Evolutionary conservation across 805 yeast genomes (phyloP).

Genomic region (Metschnikowia lochheadii): DNA sequence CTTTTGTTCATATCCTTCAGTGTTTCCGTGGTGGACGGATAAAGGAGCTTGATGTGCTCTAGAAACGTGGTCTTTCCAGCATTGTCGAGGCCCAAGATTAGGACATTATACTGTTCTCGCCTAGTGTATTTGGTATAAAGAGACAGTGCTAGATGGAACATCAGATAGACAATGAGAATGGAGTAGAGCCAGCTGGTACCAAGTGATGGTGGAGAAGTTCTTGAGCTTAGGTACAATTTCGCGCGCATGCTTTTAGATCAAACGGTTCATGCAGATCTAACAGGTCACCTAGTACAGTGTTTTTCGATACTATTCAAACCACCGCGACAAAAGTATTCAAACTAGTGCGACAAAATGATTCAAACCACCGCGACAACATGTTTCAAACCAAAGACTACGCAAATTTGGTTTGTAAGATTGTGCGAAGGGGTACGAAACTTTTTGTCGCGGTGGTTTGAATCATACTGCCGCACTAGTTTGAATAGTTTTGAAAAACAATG

Average conservation of each 20-base stretch:
- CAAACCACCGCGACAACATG: no score
- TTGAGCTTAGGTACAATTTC: neutral
- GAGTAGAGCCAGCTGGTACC: neutral
- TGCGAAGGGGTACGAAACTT: no score
- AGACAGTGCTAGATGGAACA: conserved; percentile 45
- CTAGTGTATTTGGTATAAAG: conserved; percentile 43
- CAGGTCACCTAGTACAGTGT: neutral
- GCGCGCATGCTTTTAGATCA: neutral
- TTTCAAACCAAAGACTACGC: no score
- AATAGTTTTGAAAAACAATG: no score
- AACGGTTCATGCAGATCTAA: neutral
- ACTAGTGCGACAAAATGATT: no score
- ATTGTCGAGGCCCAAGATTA: conserved; percentile 88
- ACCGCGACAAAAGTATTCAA: no score
- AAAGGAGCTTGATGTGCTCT: conserved; percentile 38
- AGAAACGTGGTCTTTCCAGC: conserved; percentile 79
- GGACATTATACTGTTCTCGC: conserved; percentile 43
- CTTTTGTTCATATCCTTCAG: conserved; percentile 15
- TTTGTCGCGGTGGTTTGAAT: no score
- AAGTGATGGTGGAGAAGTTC: neutral
- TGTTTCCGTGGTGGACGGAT: conserved; percentile 25
- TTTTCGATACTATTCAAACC: no score
- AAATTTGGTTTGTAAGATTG: no score
- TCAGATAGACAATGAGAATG: conserved; percentile 8
- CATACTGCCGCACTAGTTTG: no score